These are phyloP conservation scores for Massariosphaeria phaeospora DNA, from an alignment of 495 filamentous ascomycete species.

Conservation along the genomic window DNA sequence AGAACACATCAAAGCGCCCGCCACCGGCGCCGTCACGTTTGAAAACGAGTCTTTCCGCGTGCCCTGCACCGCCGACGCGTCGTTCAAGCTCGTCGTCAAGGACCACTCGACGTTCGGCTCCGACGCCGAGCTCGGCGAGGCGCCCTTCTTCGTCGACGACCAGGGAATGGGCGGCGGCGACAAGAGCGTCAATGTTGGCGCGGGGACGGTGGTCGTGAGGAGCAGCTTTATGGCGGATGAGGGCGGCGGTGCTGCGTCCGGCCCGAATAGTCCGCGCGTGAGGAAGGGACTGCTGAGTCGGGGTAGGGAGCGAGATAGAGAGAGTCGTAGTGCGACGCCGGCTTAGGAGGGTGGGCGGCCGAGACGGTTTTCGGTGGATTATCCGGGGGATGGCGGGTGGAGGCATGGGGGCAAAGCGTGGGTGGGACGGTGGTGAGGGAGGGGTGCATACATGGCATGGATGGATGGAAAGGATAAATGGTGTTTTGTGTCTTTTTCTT, in stretches of 20 bases:
- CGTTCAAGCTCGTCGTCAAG: slow-evolving; percentile 80
- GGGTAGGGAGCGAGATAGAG: slow-evolving; percentile 15
- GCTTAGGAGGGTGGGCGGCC: slow-evolving; percentile 9
- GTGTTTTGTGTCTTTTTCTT: no score
- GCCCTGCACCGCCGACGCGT: slow-evolving; percentile 71
- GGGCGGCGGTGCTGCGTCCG: slow-evolving; percentile 1
- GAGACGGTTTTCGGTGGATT: no score
- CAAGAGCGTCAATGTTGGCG: slow-evolving; percentile 66
- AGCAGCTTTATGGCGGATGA: slow-evolving; percentile 47
- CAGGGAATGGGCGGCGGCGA: slow-evolving; percentile 61
- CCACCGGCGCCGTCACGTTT: slow-evolving; percentile 50
- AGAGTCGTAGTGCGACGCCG: slow-evolving; percentile 21
- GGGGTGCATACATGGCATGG: no score
- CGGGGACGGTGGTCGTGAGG: slow-evolving; percentile 58
- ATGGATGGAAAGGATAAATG: no score
- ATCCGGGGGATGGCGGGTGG: no score
- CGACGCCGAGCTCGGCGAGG: slow-evolving; percentile 77
- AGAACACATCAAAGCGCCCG: slow-evolving; percentile 63
- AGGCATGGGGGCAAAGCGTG: no score
- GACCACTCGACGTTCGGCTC: slow-evolving; percentile 76
- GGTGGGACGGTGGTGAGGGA: no score
- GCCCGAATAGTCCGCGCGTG: slow-evolving; percentile 14
- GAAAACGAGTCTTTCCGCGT: slow-evolving; percentile 67
- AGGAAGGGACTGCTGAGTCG: slow-evolving; percentile 23
- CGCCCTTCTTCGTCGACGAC: slow-evolving; percentile 84